Evolutionary conservation across 2,329 filamentous ascomycete species (phyloP), one percentile per base, ranked within the genome.

Genomic region (Metarhizium sp.): DNA sequence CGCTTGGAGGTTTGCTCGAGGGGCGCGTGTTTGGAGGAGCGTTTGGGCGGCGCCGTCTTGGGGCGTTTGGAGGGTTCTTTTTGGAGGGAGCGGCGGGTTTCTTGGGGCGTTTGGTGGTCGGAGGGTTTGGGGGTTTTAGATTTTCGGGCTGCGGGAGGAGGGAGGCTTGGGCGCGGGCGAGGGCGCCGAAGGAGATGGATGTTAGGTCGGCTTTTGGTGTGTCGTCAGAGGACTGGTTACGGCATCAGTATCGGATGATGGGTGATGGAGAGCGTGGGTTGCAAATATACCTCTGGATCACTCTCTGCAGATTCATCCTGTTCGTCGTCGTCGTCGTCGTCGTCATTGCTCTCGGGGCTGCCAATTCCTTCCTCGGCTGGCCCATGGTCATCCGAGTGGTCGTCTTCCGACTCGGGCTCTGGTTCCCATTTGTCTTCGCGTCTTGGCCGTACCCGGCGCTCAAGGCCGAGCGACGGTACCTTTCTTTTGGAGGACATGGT

Each of bases 11-110:
- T 85, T 67, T 90, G 82, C 57, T 94, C 85, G 47, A 84, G 83
- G 0, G 94, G 94, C 0, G 94, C 94, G 72, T 97, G 91, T 73
- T 99, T 99, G 68, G 83, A 92, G 13, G 83, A 62, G 43, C 75
- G 71, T 69, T 71, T 72, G 58, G 16, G 30, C 16, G 57, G 50
- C n/a, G 62, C 58, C 20, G 50, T 11, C 20, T n/a, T 56, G 53
- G 49, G 11, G 29, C 51, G 36, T 58, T 58, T 54, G 36, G 46
- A 16, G 30, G n/a, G 8, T 8, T 30, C 25, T 10, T 48, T 48
- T 48, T 30, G 20, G 25, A 30, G 30, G n/a, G 50, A 20, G 11
- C 18, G 34, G 30, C 32, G 25, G 30, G 43, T 34, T 29, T 47
- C 20, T 29, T 30, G 20, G n/a, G 10, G 5, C 20, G 45, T 54